Conservation (phyloP, 768 basidiomycete species). For the Calvatia gigantea region DNA sequence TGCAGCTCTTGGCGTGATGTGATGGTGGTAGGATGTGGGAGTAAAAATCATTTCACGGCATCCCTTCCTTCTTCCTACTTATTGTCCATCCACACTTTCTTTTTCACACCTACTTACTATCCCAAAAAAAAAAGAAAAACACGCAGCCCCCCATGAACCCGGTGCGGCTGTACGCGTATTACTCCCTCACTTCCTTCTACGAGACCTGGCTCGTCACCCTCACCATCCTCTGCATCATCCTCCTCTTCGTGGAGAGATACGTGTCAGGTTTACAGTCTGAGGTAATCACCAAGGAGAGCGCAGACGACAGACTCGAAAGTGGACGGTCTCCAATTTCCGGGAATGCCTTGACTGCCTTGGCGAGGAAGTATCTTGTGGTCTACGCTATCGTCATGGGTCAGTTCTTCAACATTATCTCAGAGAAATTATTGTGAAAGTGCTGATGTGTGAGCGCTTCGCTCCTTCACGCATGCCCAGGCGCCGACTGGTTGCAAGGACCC, state of each 20-base stretch:
- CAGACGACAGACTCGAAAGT: constrained; percentile 20
- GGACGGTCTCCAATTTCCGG: constrained; percentile 5
- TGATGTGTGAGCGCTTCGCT: constrained; percentile 3
- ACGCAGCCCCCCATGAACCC: too few species aligned
- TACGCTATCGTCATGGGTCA: constrained; percentile 74
- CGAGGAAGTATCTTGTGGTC: constrained; percentile 56
- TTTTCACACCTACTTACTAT: too few species aligned
- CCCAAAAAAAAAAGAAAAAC: too few species aligned
- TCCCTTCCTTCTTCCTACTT: too few species aligned
- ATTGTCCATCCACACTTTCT: too few species aligned
- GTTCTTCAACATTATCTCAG: neutral
- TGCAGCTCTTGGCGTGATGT: too few species aligned
- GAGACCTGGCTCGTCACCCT: constrained; percentile 23
- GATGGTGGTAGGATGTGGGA: too few species aligned
- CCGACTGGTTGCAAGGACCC: constrained; percentile 80
- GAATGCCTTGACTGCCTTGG: constrained; percentile 17
- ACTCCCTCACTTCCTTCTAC: constrained; percentile 18
- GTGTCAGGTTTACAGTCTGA: constrained; percentile 9
- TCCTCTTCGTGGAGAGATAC: constrained; percentile 20
- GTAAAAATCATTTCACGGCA: too few species aligned
- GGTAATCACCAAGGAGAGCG: constrained; percentile 12
- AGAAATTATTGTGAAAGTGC: neutral
- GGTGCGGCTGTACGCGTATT: neutral
- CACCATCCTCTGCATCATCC: constrained; percentile 19
- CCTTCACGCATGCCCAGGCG: constrained; percentile 37